A percentile compares a stretch with the other conserved stretches of the same genome.
Evolutionary conservation across 768 basidiomycete genomes (phyloP).

Genomic region (Podaxis mareebaensis): DNA sequence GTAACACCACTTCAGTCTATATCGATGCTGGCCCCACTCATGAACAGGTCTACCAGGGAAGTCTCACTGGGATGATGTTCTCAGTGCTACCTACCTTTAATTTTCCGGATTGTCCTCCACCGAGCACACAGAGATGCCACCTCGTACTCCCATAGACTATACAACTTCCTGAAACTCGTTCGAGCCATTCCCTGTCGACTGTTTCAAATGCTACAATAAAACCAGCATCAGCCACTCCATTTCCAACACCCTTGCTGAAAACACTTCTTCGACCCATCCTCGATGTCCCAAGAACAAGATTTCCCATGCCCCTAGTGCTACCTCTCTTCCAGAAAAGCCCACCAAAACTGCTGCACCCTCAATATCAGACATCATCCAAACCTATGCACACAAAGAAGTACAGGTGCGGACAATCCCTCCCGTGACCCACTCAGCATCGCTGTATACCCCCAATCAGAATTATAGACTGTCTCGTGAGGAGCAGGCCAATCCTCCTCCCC

Average conservation of each 20-base stretch:
- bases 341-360: slow-evolving; percentile 64
- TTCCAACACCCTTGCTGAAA: slow-evolving; percentile 16
- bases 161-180: slow-evolving; percentile 41
- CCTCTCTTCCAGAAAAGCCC: slow-evolving; percentile 12
- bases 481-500: slow-evolving; percentile 43
- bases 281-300: slow-evolving; percentile 4
- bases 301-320: slow-evolving; percentile 3
- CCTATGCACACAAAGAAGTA: slow-evolving; percentile 64
- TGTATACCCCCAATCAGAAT: slow-evolving; percentile 46
- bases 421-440: slow-evolving; percentile 44
- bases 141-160: slow-evolving; percentile 64
- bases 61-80: slow-evolving; percentile 42
- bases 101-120: slow-evolving; percentile 71
- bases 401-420: slow-evolving; percentile 42
- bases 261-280: slow-evolving; percentile 16
- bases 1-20: too few relatives aligned
- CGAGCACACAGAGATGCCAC: slow-evolving; percentile 68
- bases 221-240: slow-evolving; percentile 16
- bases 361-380: slow-evolving; percentile 86
- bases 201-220: slow-evolving; percentile 22
- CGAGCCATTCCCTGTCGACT: slow-evolving; percentile 53
- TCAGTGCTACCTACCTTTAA: slow-evolving; percentile 51
- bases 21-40: slow-evolving; percentile 30
- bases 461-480: slow-evolving; percentile 53
- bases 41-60: slow-evolving; percentile 57